Evolutionary conservation across 108 stramenopile species (phyloP).

Genomic region (Mayamaea pseudoterrestris): DNA sequence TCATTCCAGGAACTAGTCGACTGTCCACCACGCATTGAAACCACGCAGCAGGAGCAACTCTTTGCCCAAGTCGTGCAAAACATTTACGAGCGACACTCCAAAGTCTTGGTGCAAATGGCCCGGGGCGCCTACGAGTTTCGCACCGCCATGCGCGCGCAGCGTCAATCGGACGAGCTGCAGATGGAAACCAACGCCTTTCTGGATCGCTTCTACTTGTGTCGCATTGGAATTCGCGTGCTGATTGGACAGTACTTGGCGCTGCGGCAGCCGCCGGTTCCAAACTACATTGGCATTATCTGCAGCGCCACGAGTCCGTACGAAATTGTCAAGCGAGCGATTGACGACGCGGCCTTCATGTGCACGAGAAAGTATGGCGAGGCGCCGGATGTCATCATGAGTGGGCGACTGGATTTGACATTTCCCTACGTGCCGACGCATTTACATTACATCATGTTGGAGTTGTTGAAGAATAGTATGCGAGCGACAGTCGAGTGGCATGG

Average conservation of each 20-base stretch:
- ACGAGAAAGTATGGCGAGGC: constrained; percentile 95
- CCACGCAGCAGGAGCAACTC: constrained; percentile 45
- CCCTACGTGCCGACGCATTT: constrained; percentile 86
- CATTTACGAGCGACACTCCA: constrained; percentile 90
- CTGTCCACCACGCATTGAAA: constrained; percentile 52
- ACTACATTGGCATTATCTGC: constrained; percentile 87
- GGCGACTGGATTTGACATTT: constrained; percentile 89
- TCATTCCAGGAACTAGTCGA: constrained; percentile 77
- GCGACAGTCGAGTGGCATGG: constrained; percentile 96
- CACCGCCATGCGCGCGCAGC: constrained; percentile 38
- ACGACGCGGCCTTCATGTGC: constrained; percentile 97
- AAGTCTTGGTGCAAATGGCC: constrained; percentile 93
- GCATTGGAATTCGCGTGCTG: constrained; percentile 98
- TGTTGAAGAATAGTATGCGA: constrained; percentile 97
- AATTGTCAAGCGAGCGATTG: constrained; percentile 90
- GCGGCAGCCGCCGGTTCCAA: constrained; percentile 74
- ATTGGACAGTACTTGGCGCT: constrained; percentile 92
- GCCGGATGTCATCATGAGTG: constrained; percentile 95
- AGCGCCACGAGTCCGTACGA: constrained; percentile 83
- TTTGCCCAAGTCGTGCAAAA: constrained; percentile 82
- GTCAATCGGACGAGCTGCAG: no score
- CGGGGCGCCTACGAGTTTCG: constrained; percentile 92
- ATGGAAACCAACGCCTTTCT: constrained; percentile 85
- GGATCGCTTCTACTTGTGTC: constrained; percentile 92
- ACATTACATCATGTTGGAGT: constrained; percentile 94